Percentiles rank a stretch among this genome's conserved stretches.
phyloP scores from a whole-genome alignment of 306 rosid species.

The Chamaecrista fasciculata region DNA sequence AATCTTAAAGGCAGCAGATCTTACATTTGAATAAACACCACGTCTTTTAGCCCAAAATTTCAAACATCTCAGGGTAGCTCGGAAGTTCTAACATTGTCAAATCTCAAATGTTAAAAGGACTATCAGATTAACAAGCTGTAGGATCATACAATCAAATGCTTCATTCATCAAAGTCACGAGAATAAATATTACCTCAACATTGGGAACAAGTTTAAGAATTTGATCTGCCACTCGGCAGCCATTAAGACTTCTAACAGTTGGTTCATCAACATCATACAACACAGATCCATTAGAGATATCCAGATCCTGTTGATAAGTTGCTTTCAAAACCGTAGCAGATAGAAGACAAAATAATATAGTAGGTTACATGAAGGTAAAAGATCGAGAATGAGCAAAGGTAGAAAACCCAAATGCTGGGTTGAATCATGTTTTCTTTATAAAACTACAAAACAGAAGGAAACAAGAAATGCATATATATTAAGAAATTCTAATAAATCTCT shows the following conservation, averaged over 20 bases:
- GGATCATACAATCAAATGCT: conserved; percentile 21
- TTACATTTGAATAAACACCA: conserved; percentile 97
- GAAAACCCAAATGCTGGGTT: conserved; percentile 1
- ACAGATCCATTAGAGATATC: conserved; percentile 79
- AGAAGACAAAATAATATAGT: conserved; percentile 20
- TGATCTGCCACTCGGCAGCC: conserved; percentile 99
- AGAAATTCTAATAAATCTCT: no score
- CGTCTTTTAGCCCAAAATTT: conserved; percentile 98
- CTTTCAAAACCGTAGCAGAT: conserved; percentile 30
- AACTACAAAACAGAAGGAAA: conserved; percentile 7
- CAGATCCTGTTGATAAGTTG: conserved; percentile 58
- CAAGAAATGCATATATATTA: conserved; percentile 8
- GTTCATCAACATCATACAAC: conserved; percentile 74
- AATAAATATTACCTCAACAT: conserved; percentile 62
- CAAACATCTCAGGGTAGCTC: conserved; percentile 79
- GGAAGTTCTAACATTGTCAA: conserved; percentile 68
- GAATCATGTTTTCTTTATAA: neutral
- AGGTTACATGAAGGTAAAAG: conserved; percentile 8
- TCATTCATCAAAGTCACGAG: conserved; percentile 20
- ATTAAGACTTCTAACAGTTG: conserved; percentile 90
- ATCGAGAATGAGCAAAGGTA: conserved; percentile 1
- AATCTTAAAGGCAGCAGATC: conserved; percentile 22
- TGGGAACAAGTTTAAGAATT: conserved; percentile 94
- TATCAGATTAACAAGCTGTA: conserved; percentile 33
- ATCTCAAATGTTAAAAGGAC: conserved; percentile 32